These are phyloP conservation scores for Amanita inopinata DNA, from an alignment of 768 basidiomycete genomes.

Conservation along the genomic window DNA sequence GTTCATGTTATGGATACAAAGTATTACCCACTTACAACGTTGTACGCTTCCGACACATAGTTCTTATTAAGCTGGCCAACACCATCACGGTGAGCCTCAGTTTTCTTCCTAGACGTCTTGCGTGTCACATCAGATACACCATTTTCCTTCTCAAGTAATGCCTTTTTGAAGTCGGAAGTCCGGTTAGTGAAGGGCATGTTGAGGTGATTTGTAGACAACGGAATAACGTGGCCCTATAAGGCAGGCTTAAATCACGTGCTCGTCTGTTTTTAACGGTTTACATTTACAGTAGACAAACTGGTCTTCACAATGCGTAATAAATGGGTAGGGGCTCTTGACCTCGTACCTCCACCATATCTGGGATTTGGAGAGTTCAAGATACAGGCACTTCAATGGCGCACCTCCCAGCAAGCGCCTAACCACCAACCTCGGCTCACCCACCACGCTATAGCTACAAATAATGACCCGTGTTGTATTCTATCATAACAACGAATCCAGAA, in stretches of 20 bases:
- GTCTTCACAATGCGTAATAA: too few species aligned
- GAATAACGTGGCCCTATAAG: background rate
- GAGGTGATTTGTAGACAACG: background rate
- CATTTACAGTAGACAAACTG: too few species aligned
- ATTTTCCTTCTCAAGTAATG: slow-evolving; percentile 37
- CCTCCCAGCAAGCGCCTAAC: too few species aligned
- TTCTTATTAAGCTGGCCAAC: slow-evolving; percentile 43
- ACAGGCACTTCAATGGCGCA: too few species aligned
- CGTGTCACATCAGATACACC: slow-evolving; percentile 36
- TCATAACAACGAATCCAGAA: too few species aligned
- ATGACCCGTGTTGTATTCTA: too few species aligned
- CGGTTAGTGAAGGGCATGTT: slow-evolving; percentile 51
- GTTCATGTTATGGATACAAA: background rate
- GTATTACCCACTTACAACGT: slow-evolving; percentile 35
- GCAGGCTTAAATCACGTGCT: slow-evolving; percentile 1
- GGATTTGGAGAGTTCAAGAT: too few species aligned
- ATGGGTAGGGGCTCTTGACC: too few species aligned
- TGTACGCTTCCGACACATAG: slow-evolving; percentile 69
- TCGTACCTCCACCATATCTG: too few species aligned
- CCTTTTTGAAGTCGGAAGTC: slow-evolving; percentile 51
- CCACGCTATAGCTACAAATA: too few species aligned
- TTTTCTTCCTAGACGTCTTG: slow-evolving; percentile 31
- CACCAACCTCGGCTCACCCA: too few species aligned
- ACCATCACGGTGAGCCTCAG: slow-evolving; percentile 27
- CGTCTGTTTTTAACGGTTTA: too few species aligned